Conservation (phyloP, 352 stramenopile genomes). For the Pythium folliculosum region DNA sequence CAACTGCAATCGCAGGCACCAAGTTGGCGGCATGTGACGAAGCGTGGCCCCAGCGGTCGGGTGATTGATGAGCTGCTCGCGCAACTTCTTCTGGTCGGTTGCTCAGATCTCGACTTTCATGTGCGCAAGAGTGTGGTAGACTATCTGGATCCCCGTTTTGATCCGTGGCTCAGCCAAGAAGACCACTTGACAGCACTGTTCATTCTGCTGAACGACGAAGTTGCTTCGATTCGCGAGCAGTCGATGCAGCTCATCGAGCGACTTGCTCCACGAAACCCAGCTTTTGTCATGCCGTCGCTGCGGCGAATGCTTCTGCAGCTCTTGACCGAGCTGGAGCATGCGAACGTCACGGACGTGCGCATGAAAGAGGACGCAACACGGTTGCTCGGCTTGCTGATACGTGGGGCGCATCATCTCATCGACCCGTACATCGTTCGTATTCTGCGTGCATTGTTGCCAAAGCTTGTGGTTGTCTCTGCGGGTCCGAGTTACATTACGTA, state of each 20-base stretch:
- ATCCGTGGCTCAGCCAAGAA: conserved; percentile 93
- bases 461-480: conserved; percentile 73
- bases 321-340: conserved; percentile 95
- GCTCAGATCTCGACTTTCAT: conserved; percentile 90
- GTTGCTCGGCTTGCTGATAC: conserved; percentile 83
- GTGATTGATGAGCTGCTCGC: conserved; percentile 94
- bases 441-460: conserved; percentile 74
- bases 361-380: conserved; percentile 90
- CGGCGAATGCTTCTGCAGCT: conserved; percentile 93
- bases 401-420: conserved; percentile 85
- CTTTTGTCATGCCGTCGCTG: conserved; percentile 94
- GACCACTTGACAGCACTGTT: conserved; percentile 93
- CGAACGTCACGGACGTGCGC: conserved; percentile 62
- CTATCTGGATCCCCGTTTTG: conserved; percentile 92
- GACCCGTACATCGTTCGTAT: conserved; percentile 81
- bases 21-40: conserved; percentile 68
- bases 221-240: conserved; percentile 83
- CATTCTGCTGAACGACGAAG: conserved; percentile 95
- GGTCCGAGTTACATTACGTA: conserved; percentile 25
- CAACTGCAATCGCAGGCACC: conserved; percentile 16
- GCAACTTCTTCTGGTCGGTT: conserved; percentile 90
- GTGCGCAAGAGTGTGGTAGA: conserved; percentile 94
- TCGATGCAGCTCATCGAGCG: conserved; percentile 94
- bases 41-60: conserved; percentile 78
- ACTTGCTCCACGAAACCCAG: conserved; percentile 94